A percentile compares a stretch with the other conserved stretches of the same genome.
phyloP scores from a whole-genome alignment of 2,329 filamentous ascomycete species.

The Lecanicillium sp. region DNA sequence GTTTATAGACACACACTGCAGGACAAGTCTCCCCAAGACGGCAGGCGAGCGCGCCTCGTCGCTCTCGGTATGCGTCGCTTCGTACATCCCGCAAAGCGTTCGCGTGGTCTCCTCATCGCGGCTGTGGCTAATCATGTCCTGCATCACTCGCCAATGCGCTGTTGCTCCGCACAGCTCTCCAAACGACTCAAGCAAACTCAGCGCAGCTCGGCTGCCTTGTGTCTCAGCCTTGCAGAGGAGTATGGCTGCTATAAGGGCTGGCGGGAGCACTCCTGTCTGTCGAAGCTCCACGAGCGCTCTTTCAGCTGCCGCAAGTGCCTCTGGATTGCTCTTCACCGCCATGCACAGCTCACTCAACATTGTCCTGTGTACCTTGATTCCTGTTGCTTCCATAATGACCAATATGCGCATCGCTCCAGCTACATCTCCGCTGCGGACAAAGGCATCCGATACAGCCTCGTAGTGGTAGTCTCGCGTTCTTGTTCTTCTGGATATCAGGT shows the following conservation, averaged over 20 bases:
- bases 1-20: constrained; percentile 17
- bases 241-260: no score
- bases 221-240: no score
- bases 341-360: background rate
- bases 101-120: constrained; percentile 15
- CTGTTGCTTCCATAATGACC: constrained; percentile 57
- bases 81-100: constrained; percentile 22
- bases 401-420: constrained; percentile 60
- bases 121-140: constrained; percentile 22
- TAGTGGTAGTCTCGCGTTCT: constrained; percentile 63
- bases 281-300: no score
- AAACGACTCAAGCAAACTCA: no score
- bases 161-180: no score
- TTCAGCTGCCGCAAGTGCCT: background rate
- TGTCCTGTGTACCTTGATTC: constrained; percentile 3
- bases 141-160: constrained; percentile 12
- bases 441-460: constrained; percentile 67
- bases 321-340: constrained; percentile 26
- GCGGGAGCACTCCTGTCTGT: no score
- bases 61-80: constrained; percentile 11
- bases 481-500: constrained; percentile 27
- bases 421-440: constrained; percentile 52
- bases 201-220: no score
- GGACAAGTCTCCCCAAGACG: constrained; percentile 19
- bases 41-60: constrained; percentile 9